Base-by-base conservation (phyloP, 2,329 filamentous ascomycete genomes). In the Colletotrichum tropicicola region DNA sequence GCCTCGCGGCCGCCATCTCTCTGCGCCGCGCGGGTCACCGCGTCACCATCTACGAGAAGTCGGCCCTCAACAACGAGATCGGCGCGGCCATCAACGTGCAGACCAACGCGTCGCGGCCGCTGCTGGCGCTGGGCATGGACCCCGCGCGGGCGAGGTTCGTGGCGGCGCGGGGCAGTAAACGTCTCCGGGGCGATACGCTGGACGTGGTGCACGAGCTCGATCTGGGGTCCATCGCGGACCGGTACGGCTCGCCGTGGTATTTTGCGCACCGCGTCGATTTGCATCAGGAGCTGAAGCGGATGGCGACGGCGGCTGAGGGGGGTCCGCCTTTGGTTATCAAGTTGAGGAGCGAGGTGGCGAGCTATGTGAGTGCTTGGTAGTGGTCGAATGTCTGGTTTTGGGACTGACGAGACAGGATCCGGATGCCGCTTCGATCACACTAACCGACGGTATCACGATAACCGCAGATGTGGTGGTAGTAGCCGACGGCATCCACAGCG, bases 401-500 rank as follows among this genome's bases (percentile, higher is more conserved):
- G 21, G 12, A 1, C 28, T 28, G 25, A 12, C 4, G 5, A 3
- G 2, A 1, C 23, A 77, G 73, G 56, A 75, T 30, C 57, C 73
- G 0, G 65, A 67, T 0, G 58, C 48, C 6, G 70, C 72, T 0
- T 72, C 73, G 0, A 72, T 78, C 3, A 72, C 68, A 1, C 70
- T 80, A 7, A 63, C 59, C 5, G 68, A 70, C 13, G 78, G 77
- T 2, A 44, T 69, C 2, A 62, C 67, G 5, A 64, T 77, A 10
- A 49, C 53, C 4, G 73, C 70, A 15, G 80, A 83, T 56, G 62
- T 83, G 2, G 74, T 83, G 9, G 72, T 84, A n/a, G 80, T 77
- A 2, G 81, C 82, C 3, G 82, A 85, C 65, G 82, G 82, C 7
- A 71, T 81, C 6, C 79, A 81, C 56, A 77, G 75, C 15, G 56